phyloP scores from a whole-genome alignment of 108 stramenopile genomes.

The Cylindrotheca closterium region DNA sequence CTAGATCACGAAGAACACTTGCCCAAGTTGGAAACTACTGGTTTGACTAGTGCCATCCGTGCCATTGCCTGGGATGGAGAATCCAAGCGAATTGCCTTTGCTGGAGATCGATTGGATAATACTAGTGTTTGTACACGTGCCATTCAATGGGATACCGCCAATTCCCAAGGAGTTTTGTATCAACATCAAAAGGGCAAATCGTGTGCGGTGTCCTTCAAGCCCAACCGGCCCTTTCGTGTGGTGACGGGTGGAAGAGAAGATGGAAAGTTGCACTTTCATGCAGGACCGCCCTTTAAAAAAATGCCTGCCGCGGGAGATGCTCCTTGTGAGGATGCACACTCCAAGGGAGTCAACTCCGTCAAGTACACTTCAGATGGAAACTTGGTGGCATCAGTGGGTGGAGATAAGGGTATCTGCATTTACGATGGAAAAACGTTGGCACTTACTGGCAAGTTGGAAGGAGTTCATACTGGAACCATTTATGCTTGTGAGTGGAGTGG shows the following conservation, averaged over 20 bases:
- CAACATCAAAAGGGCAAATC: constrained; percentile 66
- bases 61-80: constrained; percentile 96
- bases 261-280: constrained; percentile 78
- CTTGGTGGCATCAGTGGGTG: constrained; percentile 65
- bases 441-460: constrained; percentile 45
- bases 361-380: constrained; percentile 84
- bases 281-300: constrained; percentile 91
- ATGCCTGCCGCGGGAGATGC: constrained; percentile 60
- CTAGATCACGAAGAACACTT: constrained; percentile 93
- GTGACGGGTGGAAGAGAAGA: constrained; percentile 93
- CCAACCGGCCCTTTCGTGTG: constrained; percentile 81
- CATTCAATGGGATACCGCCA: constrained; percentile 66
- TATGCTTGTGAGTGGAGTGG: constrained; percentile 85
- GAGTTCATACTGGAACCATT: constrained; percentile 78
- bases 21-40: constrained; percentile 63
- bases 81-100: constrained; percentile 77
- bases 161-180: constrained; percentile 58
- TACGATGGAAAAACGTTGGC: constrained; percentile 81
- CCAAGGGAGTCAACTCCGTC: constrained; percentile 76
- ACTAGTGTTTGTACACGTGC: constrained; percentile 39
- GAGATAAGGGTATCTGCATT: constrained; percentile 77
- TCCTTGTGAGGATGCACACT: constrained; percentile 55
- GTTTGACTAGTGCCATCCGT: constrained; percentile 59
- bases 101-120: constrained; percentile 39
- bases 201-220: constrained; percentile 70